phyloP scores from a whole-genome alignment of 306 rosid genomes.

The Acacia acuminata region DNA sequence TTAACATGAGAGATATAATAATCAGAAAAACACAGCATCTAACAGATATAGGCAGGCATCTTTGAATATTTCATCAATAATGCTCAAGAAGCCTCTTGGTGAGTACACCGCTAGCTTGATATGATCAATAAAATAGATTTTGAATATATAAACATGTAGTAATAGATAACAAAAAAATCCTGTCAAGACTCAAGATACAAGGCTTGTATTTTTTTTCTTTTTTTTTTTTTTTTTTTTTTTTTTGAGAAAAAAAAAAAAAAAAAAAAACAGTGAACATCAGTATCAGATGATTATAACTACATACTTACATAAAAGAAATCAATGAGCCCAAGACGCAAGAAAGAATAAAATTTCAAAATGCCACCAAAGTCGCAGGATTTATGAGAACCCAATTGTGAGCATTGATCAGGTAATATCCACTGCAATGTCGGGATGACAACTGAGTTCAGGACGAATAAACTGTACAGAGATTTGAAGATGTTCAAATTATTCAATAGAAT shows the following conservation, averaged over 20 bases:
- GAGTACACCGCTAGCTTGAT: not conserved
- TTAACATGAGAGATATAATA: constrained; percentile 22
- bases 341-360: constrained; percentile 61
- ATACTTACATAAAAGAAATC: constrained; percentile 84
- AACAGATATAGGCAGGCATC: constrained; percentile 19
- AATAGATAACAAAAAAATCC: not conserved
- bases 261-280: not conserved
- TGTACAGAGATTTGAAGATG: constrained; percentile 47
- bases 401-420: constrained; percentile 78
- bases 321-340: constrained; percentile 64
- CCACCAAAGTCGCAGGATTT: constrained; percentile 44
- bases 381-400: constrained; percentile 53
- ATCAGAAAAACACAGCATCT: constrained; percentile 19
- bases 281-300: not conserved
- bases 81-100: not conserved
- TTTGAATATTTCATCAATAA: constrained; percentile 15
- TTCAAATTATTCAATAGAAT: constrained; percentile 18
- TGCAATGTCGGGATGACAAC: constrained; percentile 69
- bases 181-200: not conserved
- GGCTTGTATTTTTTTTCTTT: not conserved
- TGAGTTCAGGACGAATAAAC: constrained; percentile 67
- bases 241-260: too few relatives aligned
- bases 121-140: not conserved
- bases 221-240: too few relatives aligned
- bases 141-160: not conserved